Percentiles rank a stretch among this genome's conserved stretches.
Conservation (phyloP, 208 protist species). For the Porcisia hertigi region DNA sequence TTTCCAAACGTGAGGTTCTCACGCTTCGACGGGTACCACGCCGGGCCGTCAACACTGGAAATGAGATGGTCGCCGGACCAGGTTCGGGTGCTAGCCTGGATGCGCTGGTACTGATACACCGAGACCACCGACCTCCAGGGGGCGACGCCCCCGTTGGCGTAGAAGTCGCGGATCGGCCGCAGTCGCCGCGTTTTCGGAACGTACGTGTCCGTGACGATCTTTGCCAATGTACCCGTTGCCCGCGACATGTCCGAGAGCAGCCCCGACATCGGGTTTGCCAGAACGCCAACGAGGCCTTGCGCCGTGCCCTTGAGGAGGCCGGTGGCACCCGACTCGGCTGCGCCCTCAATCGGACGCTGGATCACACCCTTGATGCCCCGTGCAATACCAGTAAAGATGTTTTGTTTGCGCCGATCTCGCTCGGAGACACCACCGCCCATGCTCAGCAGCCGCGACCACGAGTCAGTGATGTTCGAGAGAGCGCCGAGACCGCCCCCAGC, state of each 20-base stretch:
- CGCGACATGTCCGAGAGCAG: constrained; percentile 81
- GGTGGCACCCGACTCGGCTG: constrained; percentile 62
- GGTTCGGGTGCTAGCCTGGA: constrained; percentile 26
- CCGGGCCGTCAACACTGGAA: constrained; percentile 54
- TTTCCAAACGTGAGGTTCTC: constrained; percentile 43
- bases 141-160: constrained; percentile 76
- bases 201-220: constrained; percentile 75
- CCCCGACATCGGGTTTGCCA: constrained; percentile 84
- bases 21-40: constrained; percentile 67
- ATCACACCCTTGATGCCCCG: constrained; percentile 83
- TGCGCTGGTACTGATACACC: constrained; percentile 81
- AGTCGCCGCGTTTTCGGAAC: constrained; percentile 63
- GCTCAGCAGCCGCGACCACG: constrained; percentile 69
- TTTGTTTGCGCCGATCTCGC: constrained; percentile 51
- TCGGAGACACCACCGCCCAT: constrained; percentile 60
- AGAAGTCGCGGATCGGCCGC: constrained; percentile 67
- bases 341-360: constrained; percentile 83
- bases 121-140: constrained; percentile 56
- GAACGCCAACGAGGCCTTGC: constrained; percentile 85
- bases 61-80: constrained; percentile 48
- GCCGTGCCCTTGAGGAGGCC: constrained; percentile 86
- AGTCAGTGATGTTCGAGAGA: constrained; percentile 80
- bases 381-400: constrained; percentile 60
- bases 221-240: constrained; percentile 58
- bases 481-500: constrained; percentile 77